These are phyloP conservation scores for Ganoderma multipileum DNA, from an alignment of 1,284 basidiomycete genomes.

Conservation along the genomic window DNA sequence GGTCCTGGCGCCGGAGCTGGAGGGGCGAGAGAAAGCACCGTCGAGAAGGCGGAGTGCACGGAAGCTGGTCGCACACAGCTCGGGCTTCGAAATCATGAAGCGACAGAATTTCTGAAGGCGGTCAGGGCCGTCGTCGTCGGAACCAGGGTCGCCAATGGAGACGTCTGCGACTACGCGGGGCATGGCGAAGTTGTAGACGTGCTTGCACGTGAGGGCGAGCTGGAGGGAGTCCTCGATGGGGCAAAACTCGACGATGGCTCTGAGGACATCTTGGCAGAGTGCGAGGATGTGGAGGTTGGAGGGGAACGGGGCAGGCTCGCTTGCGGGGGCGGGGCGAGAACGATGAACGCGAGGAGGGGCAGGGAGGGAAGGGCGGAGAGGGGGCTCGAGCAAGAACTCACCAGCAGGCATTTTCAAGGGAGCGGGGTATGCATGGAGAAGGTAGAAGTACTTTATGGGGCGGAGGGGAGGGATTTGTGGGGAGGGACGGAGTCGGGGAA, in stretches of 20 bases:
- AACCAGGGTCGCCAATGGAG: slow-evolving; percentile 24
- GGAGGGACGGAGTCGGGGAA: slow-evolving; percentile 11
- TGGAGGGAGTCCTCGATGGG: slow-evolving; percentile 26
- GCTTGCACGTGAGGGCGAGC: slow-evolving; percentile 30
- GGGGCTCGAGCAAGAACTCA: slow-evolving; percentile 23
- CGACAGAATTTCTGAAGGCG: slow-evolving; percentile 28
- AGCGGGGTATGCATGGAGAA: slow-evolving; percentile 21
- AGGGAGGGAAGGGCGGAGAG: background rate
- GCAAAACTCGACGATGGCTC: slow-evolving; percentile 27
- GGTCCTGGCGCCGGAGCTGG: slow-evolving; percentile 15
- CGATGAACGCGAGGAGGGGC: background rate
- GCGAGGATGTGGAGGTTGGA: slow-evolving; percentile 21
- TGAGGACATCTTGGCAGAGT: slow-evolving; percentile 32
- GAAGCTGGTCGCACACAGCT: slow-evolving; percentile 23
- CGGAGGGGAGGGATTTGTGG: background rate
- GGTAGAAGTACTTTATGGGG: slow-evolving; percentile 22
- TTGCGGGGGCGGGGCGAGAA: slow-evolving; percentile 2
- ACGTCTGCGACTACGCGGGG: slow-evolving; percentile 33
- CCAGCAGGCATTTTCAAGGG: slow-evolving; percentile 24
- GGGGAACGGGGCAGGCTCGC: slow-evolving; percentile 7
- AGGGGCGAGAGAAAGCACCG: slow-evolving; percentile 30
- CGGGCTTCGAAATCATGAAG: slow-evolving; percentile 29
- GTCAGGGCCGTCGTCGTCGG: slow-evolving; percentile 25
- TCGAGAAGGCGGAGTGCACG: slow-evolving; percentile 32
- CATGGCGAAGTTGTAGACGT: slow-evolving; percentile 28